Evolutionary conservation across 1,284 basidiomycete genomes (phyloP), one percentile per base, ranked within the genome.

Genomic region (Apiotrichum sp.): DNA sequence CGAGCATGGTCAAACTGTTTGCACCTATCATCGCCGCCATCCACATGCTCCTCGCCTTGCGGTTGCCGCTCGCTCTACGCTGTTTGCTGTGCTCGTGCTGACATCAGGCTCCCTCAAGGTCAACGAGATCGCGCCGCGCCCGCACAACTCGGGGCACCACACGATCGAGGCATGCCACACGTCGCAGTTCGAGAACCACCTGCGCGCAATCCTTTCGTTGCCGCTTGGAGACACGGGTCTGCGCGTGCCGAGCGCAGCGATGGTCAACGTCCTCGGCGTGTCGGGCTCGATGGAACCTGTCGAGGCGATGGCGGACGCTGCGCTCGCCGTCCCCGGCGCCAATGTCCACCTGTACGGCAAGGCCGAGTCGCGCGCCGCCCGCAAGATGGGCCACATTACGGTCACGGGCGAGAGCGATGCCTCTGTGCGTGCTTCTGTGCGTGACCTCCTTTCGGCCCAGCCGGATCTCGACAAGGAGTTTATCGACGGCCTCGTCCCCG

Each of bases 341-440:
- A 82, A 83, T 3, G 82, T 89, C 3, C 95, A 98, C 69, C 81
- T 98, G 3, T 98, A 98, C 73, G 96, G 95, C 44, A 99, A 99
- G 77, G 78, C 83, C 6, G 90, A 89, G 60, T 91, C 86, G 68
- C 82, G 93, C 45, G 87, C 86, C 65, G 95, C 93, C 10, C 80
- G 95, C 55, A 99, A 99, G 79, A 97, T 98, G 92, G 95, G 95
- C 0, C 96, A 98, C 74, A 86, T 98, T 70, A 98, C 93, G 32
- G 71, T 98, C 56, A 87, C 93, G 7, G 95, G 88, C 0, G 77
- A 83, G 47, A 87, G 84, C 1, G 93, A 97, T 66, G 87, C 89
- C 1, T 81, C 87, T 63, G 81, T 95, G 1, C 82, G 83, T 47
- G 68, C 73, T 1, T 82, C 85, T 34, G 80, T 96, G n/a, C 82